Base-by-base conservation (phyloP, 2,329 filamentous ascomycete species). In the Monosporascus sp. region DNA sequence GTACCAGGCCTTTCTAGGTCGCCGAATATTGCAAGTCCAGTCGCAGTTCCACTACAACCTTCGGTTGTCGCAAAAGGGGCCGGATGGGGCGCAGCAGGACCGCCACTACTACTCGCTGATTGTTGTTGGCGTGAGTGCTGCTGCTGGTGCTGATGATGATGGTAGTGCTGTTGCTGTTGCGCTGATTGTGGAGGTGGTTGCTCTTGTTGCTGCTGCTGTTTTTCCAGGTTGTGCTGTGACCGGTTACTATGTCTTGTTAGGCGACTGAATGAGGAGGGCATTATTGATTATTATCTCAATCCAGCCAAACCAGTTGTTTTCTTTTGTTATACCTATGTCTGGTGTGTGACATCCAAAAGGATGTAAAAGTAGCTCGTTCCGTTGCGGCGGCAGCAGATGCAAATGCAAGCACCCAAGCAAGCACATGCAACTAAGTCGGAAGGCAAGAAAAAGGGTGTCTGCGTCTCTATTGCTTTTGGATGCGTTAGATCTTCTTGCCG, bases 221-320 rank as follows among this genome's bases (percentile, higher is more conserved):
- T 17, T 41, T 41, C 38, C 38, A 41, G 19, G 38, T 19, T 41
- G 38, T n/a, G 19, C 17, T 41, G 43, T 22, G 43, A 67, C 61
- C 55, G 61, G 58, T 67, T 67, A 58, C 62, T 64, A 48, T 79
- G 75, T 73, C 73, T 81, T 67, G 76, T 74, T 68, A 80, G 70
- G 66, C 78, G 78, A 70, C 74, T 72, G 70, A 81, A 81, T 69
- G 70, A 70, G 64, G 70, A 70, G 64, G 74, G 77, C 79, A 82
- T 82, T 68, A 67, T 72, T 65, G 60, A 59, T 55, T 60, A 58
- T 54, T 43, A 43, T 17, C 19, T 19, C 14, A 43, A 43, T 19
- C 17, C 5, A 35, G 31, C 11, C n/a, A 20, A 24, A 20, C 7
- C 5, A 1, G 9, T 45, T 5, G 43, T 27, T 14, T 45, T 24